Conservation (phyloP, 163 green algal species). For the Volvox carteri region DNA sequence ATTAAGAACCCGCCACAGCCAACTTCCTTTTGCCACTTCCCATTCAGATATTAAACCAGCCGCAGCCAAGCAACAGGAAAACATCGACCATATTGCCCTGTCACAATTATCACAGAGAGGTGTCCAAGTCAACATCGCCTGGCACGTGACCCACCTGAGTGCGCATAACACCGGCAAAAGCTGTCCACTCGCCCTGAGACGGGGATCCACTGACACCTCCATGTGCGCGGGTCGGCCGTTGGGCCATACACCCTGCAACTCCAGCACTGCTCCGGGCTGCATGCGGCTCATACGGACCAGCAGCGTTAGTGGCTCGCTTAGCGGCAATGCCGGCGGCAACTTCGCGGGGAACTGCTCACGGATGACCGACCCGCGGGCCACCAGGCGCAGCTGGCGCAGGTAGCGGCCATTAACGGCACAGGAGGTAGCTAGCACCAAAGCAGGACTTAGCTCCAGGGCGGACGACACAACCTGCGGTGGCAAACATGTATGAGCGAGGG, state of each 20-base stretch:
- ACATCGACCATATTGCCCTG: no score
- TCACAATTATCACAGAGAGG: no score
- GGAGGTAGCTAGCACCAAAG: slow-evolving; percentile 18
- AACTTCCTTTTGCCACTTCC: no score
- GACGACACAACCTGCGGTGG: background rate
- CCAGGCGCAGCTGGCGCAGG: slow-evolving; percentile 26
- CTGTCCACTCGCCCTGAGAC: background rate
- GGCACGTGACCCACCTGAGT: background rate
- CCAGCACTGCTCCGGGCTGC: slow-evolving; percentile 22
- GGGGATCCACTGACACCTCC: slow-evolving; percentile 41
- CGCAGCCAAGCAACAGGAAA: no score
- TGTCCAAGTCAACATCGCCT: no score
- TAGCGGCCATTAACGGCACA: slow-evolving; percentile 50
- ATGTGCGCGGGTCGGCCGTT: background rate
- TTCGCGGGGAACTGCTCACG: slow-evolving; percentile 18
- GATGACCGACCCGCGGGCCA: slow-evolving; percentile 12
- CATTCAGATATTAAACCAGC: no score
- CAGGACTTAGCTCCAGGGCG: background rate
- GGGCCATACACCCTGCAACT: slow-evolving; percentile 29
- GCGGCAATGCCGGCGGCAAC: slow-evolving; percentile 28
- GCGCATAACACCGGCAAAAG: background rate
- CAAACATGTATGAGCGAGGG: background rate
- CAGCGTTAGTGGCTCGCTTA: slow-evolving; percentile 37
- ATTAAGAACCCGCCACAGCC: no score
- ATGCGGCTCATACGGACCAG: slow-evolving; percentile 35